A percentile compares a stretch with the other conserved stretches of the same genome.
Conservation (phyloP, 2,329 filamentous ascomycete species). For the Neofusicoccum parvum region DNA sequence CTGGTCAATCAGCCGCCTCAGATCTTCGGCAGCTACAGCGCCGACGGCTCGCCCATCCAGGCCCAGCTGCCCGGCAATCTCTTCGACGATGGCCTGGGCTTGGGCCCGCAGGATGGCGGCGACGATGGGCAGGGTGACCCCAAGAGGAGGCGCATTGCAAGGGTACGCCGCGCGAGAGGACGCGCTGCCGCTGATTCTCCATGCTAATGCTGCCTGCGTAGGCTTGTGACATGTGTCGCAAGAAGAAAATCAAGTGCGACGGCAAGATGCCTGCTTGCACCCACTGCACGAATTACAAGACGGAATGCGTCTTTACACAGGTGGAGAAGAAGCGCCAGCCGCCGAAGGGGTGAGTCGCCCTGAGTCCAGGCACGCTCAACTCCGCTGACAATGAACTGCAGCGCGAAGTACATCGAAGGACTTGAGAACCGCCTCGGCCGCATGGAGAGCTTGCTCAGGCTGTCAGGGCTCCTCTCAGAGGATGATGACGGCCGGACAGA, state of each 20-base stretch:
- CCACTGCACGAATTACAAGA: slow-evolving; percentile 97
- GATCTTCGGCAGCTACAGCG: slow-evolving; percentile 41
- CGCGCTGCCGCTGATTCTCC: not conserved
- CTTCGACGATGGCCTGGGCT: slow-evolving; percentile 43
- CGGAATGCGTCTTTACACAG: slow-evolving; percentile 94
- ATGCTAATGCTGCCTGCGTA: slow-evolving; percentile 37
- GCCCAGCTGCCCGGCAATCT: slow-evolving; percentile 32
- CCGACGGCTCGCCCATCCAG: slow-evolving; percentile 41
- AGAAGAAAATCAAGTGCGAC: slow-evolving; percentile 97
- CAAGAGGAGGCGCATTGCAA: slow-evolving; percentile 85
- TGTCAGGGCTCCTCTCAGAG: slow-evolving; percentile 84
- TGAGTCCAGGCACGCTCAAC: not conserved
- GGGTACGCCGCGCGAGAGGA: slow-evolving; percentile 58
- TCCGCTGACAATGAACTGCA: slow-evolving; percentile 39
- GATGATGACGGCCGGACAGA: slow-evolving; percentile 86
- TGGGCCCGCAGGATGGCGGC: slow-evolving; percentile 47
- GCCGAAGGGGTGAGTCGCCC: slow-evolving; percentile 77
- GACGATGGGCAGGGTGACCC: slow-evolving; percentile 61
- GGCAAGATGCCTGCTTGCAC: slow-evolving; percentile 93
- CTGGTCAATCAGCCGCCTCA: slow-evolving; percentile 43
- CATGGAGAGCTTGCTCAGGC: slow-evolving; percentile 87
- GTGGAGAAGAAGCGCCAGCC: slow-evolving; percentile 98
- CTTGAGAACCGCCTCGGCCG: slow-evolving; percentile 92
- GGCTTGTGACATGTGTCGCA: slow-evolving; percentile 96
- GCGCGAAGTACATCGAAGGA: slow-evolving; percentile 96